phyloP scores from a whole-genome alignment of 805 yeast genomes.

The Candida jianshihensis region DNA sequence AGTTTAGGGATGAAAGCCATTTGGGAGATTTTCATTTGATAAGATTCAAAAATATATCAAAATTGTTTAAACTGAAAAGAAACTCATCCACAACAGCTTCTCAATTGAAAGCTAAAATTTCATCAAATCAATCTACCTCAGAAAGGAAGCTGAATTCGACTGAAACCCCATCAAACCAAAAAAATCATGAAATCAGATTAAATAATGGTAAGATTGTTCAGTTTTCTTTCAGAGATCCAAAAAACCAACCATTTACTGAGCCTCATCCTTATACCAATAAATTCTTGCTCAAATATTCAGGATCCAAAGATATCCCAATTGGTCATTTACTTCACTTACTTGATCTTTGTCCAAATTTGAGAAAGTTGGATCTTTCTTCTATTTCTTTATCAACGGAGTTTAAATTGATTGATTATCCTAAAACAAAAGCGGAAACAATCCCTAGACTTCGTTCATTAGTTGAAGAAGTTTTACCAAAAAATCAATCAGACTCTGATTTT shows the following conservation, averaged over 20 bases:
- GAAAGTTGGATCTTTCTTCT: constrained; percentile 48
- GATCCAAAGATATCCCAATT: constrained; percentile 69
- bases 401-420: constrained; percentile 27
- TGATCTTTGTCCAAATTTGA: constrained; percentile 58
- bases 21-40: constrained; percentile 1
- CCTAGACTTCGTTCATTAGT: constrained; percentile 15
- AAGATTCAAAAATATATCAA: constrained; percentile 5
- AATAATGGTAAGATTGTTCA: constrained; percentile 2
- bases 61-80: constrained; percentile 3
- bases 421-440: not conserved
- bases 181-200: constrained; percentile 1
- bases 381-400: constrained; percentile 65
- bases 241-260: constrained; percentile 27
- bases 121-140: not conserved
- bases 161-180: not conserved
- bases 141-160: not conserved
- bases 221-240: constrained; percentile 11
- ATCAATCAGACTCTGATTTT: not conserved
- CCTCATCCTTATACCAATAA: constrained; percentile 58
- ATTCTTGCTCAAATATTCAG: constrained; percentile 54
- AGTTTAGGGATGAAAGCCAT: constrained; percentile 1
- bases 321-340: constrained; percentile 69
- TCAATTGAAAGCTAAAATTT: not conserved
- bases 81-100: constrained; percentile 2
- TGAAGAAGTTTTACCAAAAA: constrained; percentile 12